Evolutionary conservation across 225 moss, liverwort and hornwort genomes (phyloP), one percentile per base, ranked within the genome.

Genomic region (Sphagnum tenellum): DNA sequence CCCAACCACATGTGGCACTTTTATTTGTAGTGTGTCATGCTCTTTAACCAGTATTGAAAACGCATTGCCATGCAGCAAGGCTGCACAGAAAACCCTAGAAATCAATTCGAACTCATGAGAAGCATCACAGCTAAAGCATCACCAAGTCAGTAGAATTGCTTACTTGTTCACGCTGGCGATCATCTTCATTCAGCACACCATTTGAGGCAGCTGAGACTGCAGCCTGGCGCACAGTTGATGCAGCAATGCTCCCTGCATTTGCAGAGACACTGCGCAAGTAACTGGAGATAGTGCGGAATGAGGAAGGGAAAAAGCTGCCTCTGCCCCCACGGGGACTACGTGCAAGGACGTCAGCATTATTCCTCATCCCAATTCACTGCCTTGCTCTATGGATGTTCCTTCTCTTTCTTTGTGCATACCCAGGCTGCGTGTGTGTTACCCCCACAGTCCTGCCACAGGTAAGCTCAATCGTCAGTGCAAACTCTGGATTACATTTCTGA

Each of bases 321-420:
- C 88, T 88, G 77, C 88, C 90, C 90, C 90, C 90, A 79, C 89
- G 83, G 83, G 93, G 93, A 98, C 93, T 98, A 75, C 89, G 84
- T 74, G 76, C 88, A 85, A 87, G 92, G 77, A 80, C 80, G 66
- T 89, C 87, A 74, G 87, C 88, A 87, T 98, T 86, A 92, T 98
- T 98, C 93, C 88, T 98, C 96, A 98, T 98, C 90, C 83, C 96
- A 92, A 29, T 78, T 89, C 74, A 70, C 70, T 62, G 70, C 83
- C 67, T 76, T 3, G 63, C 58, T 67, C 50, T 68, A 7, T 55
- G 66, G 12, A 73, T 47, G 51, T 78, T 66, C 49, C 66, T 61
- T 10, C 61, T 64, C 65, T 71, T 74, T 49, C 78, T 61, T 60
- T 59, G 84, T 75, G 89, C 91, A 89, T 91, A 84, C 91, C 88